Evolutionary conservation across 495 filamentous ascomycete species (phyloP).

Genomic region (Annulohypoxylon nitens): DNA sequence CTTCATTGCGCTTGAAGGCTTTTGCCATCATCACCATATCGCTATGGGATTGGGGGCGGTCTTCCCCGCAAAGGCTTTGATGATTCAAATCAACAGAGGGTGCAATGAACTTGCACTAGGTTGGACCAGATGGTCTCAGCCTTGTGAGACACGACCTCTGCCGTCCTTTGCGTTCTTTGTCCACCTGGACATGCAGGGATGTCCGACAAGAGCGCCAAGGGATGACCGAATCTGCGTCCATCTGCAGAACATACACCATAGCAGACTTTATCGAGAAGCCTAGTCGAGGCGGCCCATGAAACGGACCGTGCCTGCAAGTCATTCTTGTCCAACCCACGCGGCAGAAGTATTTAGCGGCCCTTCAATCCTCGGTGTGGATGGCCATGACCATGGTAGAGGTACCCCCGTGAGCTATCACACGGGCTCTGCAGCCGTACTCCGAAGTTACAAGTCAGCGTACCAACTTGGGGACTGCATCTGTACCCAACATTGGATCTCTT

Average conservation of each 20-base stretch:
- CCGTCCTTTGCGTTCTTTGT: conserved; percentile 30
- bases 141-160: conserved; percentile 45
- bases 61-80: conserved; percentile 38
- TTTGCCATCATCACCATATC: conserved; percentile 4
- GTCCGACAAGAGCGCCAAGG: conserved; percentile 41
- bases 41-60: conserved; percentile 10
- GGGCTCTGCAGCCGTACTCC: conserved; percentile 42
- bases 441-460: conserved; percentile 48
- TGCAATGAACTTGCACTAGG: conserved; percentile 35
- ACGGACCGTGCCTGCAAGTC: conserved; percentile 47
- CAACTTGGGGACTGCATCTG: conserved; percentile 44
- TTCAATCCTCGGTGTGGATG: conserved; percentile 40
- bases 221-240: conserved; percentile 34
- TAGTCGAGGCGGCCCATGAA: conserved; percentile 42
- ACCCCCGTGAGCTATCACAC: conserved; percentile 47
- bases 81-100: conserved; percentile 25
- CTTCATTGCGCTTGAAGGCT: conserved; percentile 21
- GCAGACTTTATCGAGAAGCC: conserved; percentile 38
- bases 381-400: conserved; percentile 14
- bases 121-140: conserved; percentile 42
- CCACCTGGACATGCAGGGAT: conserved; percentile 44
- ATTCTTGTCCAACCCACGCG: conserved; percentile 43
- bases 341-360: conserved; percentile 35
- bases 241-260: conserved; percentile 44
- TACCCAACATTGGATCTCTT: conserved; percentile 38